Conservation (phyloP, 495 filamentous ascomycete species). For the Annulohypoxylon maeteangense region DNA sequence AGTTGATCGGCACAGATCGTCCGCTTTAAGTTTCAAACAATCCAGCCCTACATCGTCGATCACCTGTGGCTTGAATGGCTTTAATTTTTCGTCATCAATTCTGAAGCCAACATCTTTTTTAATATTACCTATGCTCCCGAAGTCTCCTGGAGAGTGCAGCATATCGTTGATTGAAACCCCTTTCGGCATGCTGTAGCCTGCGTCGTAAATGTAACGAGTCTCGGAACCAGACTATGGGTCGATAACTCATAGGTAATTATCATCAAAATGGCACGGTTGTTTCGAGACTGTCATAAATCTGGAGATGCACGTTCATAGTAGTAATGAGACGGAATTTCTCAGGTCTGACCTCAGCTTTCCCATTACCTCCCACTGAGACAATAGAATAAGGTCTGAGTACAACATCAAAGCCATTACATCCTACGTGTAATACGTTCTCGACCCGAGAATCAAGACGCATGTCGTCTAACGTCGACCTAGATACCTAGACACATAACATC, state of each 20-base stretch:
- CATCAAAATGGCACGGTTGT: not conserved
- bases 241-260: not conserved
- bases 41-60: slow-evolving; percentile 30
- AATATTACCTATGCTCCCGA: not conserved
- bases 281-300: not conserved
- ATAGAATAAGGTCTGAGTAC: not conserved
- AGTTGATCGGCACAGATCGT: slow-evolving; percentile 31
- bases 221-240: not conserved
- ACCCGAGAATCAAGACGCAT: slow-evolving; percentile 14
- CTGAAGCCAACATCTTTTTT: slow-evolving; percentile 14
- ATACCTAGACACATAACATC: not conserved
- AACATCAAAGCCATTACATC: not conserved
- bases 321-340: not conserved
- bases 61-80: slow-evolving; percentile 1
- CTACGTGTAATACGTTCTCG: slow-evolving; percentile 3
- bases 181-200: not conserved
- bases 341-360: slow-evolving; percentile 8
- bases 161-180: not conserved
- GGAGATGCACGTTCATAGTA: not conserved
- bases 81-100: not conserved
- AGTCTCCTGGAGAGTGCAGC: not conserved
- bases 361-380: slow-evolving; percentile 3
- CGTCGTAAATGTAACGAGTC: not conserved
- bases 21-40: slow-evolving; percentile 10
- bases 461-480: slow-evolving; percentile 1